phyloP scores from a whole-genome alignment of 768 basidiomycete species.

The Exsudoporus frostii region DNA sequence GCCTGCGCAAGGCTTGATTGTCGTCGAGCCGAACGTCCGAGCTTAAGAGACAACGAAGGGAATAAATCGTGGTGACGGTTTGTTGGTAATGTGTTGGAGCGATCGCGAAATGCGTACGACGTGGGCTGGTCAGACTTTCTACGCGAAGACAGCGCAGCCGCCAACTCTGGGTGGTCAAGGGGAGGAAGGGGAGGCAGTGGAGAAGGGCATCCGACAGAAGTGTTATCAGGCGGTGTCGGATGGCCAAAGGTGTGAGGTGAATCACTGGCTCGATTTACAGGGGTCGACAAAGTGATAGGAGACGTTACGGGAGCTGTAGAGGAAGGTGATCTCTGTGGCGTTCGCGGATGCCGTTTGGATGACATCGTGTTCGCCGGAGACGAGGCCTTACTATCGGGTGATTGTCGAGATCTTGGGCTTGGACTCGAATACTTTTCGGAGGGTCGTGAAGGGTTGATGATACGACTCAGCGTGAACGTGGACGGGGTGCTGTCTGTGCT shows the following conservation, averaged over 20 bases:
- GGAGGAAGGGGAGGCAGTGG: constrained; percentile 54
- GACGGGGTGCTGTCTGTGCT: constrained; percentile 20
- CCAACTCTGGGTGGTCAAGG: constrained; percentile 40
- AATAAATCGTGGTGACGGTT: constrained; percentile 19
- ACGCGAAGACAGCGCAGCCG: constrained; percentile 20
- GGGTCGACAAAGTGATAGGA: constrained; percentile 25
- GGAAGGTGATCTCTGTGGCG: constrained; percentile 25
- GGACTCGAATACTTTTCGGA: constrained; percentile 12
- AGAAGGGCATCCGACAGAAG: constrained; percentile 30
- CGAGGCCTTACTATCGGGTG: constrained; percentile 27
- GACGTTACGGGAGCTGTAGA: constrained; percentile 13
- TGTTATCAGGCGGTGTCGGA: constrained; percentile 32
- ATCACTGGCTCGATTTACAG: constrained; percentile 25
- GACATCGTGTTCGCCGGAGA: constrained; percentile 31
- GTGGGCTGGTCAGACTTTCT: constrained; percentile 10
- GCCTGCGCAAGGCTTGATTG: constrained; percentile 27
- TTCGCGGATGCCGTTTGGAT: constrained; percentile 24
- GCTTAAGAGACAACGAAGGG: constrained; percentile 22
- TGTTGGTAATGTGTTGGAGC: constrained; percentile 23
- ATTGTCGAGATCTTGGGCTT: constrained; percentile 17
- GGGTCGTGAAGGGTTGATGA: constrained; percentile 16
- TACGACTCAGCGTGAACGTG: constrained; percentile 17
- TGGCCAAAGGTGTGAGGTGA: constrained; percentile 43
- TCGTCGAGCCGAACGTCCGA: constrained; percentile 27
- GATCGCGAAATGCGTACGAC: constrained; percentile 16